Percentiles rank a stretch among this genome's conserved stretches.
Conservation (phyloP, 1,139 yeast species). For the Kurtzmaniella natalensis region DNA sequence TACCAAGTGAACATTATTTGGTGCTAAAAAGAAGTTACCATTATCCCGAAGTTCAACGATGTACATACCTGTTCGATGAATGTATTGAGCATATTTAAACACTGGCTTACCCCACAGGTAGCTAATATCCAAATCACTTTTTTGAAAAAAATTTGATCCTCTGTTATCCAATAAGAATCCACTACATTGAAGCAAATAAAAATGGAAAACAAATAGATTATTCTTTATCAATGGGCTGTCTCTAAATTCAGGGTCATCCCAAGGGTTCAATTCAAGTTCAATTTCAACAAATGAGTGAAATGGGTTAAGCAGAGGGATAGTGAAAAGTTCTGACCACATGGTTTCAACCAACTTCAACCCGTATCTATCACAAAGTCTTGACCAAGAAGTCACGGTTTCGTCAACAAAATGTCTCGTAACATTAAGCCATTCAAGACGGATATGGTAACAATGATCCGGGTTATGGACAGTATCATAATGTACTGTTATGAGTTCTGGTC, state of each 20-base stretch:
- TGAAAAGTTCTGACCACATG: slow-evolving; percentile 84
- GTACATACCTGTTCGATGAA: slow-evolving; percentile 85
- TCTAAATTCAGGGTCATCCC: slow-evolving; percentile 54
- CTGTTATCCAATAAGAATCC: slow-evolving; percentile 83
- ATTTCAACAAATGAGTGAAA: slow-evolving; percentile 82
- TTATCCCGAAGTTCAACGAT: slow-evolving; percentile 82
- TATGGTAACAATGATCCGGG: slow-evolving; percentile 92
- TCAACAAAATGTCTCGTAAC: slow-evolving; percentile 88
- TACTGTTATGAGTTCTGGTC: slow-evolving; percentile 74
- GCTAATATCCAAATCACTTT: slow-evolving; percentile 50
- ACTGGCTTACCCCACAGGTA: slow-evolving; percentile 92
- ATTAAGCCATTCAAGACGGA: slow-evolving; percentile 88
- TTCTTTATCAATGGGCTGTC: slow-evolving; percentile 41
- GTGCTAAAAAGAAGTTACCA: slow-evolving; percentile 78
- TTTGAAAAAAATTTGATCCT: slow-evolving; percentile 59
- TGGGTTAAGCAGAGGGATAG: slow-evolving; percentile 73
- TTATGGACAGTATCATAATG: slow-evolving; percentile 92
- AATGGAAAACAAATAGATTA: slow-evolving; percentile 58
- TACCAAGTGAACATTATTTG: slow-evolving; percentile 70
- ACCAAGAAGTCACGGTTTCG: slow-evolving; percentile 78
- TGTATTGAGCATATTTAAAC: slow-evolving; percentile 81
- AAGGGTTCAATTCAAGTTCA: slow-evolving; percentile 61
- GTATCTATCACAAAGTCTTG: slow-evolving; percentile 77
- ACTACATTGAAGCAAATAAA: slow-evolving; percentile 57
- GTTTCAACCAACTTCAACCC: slow-evolving; percentile 88